phyloP scores from a whole-genome alignment of 441 rosid species.

The Pelargonium myrrhifolium region DNA sequence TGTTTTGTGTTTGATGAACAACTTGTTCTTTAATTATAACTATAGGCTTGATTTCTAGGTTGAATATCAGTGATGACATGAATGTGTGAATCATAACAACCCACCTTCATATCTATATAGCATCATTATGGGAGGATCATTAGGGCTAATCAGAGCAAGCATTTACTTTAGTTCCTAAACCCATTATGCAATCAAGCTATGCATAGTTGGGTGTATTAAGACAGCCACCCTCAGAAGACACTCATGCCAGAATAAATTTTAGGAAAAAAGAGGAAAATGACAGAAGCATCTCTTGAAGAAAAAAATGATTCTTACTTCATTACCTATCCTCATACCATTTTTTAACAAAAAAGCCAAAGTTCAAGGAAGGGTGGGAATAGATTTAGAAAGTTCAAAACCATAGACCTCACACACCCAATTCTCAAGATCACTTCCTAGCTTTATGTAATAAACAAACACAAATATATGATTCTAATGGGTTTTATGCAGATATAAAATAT shows the following conservation, averaged over 20 bases:
- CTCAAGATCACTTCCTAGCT: conserved; percentile 12
- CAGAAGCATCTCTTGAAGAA: conserved; percentile 11
- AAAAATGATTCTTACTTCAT: conserved; percentile 17
- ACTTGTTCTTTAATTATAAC: no score
- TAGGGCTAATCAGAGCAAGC: not conserved
- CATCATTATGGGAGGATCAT: conserved; percentile 1
- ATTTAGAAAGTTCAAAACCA: conserved; percentile 12
- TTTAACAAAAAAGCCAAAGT: conserved; percentile 35
- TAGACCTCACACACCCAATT: conserved; percentile 14
- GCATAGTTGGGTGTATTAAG: conserved; percentile 9
- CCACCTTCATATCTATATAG: not conserved
- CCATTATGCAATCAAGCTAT: conserved; percentile 20
- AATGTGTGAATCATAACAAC: conserved; percentile 12
- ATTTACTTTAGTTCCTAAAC: conserved; percentile 3
- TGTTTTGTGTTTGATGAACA: no score
- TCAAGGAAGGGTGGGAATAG: conserved; percentile 24
- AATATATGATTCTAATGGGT: not conserved
- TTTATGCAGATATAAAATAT: not conserved
- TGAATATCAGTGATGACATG: conserved; percentile 7
- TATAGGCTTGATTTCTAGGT: no score
- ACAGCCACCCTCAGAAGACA: conserved; percentile 16
- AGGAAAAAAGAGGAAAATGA: conserved; percentile 15
- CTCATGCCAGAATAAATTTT: conserved; percentile 16
- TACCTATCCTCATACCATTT: no score
- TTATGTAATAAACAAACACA: not conserved